These are phyloP conservation scores for Blastocystis sp. DNA, from an alignment of 352 stramenopile genomes.

Conservation along the genomic window DNA sequence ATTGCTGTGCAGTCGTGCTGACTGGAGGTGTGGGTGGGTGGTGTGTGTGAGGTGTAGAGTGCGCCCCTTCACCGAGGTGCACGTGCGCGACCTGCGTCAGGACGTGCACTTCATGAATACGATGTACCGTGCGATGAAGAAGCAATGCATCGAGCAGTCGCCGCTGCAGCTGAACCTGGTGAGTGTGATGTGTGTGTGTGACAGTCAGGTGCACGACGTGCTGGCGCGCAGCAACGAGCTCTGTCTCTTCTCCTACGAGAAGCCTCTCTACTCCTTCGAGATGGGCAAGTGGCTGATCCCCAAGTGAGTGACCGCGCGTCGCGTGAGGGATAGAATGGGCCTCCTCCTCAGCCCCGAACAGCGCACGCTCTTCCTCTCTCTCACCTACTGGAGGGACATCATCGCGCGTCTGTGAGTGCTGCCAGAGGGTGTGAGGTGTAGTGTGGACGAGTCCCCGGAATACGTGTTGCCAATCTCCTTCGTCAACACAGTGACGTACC, in stretches of 20 bases:
- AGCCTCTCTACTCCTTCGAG: slow-evolving; percentile 64
- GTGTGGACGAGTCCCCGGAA: slow-evolving; percentile 28
- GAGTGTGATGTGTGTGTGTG: not conserved
- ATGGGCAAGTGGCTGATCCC: slow-evolving; percentile 41
- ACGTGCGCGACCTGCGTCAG: not conserved
- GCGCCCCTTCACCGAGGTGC: not conserved
- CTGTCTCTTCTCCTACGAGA: slow-evolving; percentile 45
- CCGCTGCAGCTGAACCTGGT: slow-evolving; percentile 44
- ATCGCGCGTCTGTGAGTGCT: not conserved
- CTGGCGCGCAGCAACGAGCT: slow-evolving; percentile 56
- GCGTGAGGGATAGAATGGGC: slow-evolving; percentile 1
- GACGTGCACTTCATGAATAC: slow-evolving; percentile 13
- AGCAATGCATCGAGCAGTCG: slow-evolving; percentile 12
- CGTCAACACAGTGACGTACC: not conserved
- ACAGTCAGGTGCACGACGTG: slow-evolving; percentile 47
- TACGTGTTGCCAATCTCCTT: slow-evolving; percentile 21
- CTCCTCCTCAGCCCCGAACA: slow-evolving; percentile 3
- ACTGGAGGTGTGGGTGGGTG: not conserved
- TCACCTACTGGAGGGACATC: slow-evolving; percentile 58
- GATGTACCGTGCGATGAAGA: slow-evolving; percentile 17
- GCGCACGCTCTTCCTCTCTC: slow-evolving; percentile 19
- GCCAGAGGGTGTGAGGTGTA: not conserved
- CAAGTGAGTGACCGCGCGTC: not conserved
- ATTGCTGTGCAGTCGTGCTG: not conserved
- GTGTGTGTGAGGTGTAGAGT: not conserved